A percentile compares a stretch with the other conserved stretches of the same genome.
phyloP scores from a whole-genome alignment of 805 yeast genomes.

The Yamadazyma olivae region DNA sequence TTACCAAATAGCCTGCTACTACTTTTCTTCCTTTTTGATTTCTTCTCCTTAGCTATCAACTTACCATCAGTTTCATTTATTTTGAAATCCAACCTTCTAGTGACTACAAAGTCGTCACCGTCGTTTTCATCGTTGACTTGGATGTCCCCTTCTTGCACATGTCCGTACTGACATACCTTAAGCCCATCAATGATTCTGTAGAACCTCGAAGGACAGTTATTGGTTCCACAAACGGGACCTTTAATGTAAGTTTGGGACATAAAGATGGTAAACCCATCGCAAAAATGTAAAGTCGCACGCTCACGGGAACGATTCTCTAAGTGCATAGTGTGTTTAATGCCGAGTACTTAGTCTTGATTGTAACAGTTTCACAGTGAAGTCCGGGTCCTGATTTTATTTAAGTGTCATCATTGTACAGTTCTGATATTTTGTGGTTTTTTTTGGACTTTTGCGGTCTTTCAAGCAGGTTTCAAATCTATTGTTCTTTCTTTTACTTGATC shows the following conservation, averaged over 20 bases:
- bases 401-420: too few relatives aligned
- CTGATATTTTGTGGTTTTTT: too few relatives aligned
- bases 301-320: too few relatives aligned
- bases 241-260: constrained; percentile 44
- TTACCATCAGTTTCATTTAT: constrained; percentile 9
- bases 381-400: too few relatives aligned
- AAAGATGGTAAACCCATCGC: too few relatives aligned
- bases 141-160: constrained; percentile 75
- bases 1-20: constrained; percentile 6
- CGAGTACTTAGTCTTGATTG: too few relatives aligned
- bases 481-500: too few relatives aligned
- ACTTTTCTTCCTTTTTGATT: constrained; percentile 7
- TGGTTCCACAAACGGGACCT: constrained; percentile 87
- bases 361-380: too few relatives aligned
- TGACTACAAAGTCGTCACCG: constrained; percentile 52
- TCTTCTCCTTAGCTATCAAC: constrained; percentile 7
- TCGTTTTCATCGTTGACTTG: constrained; percentile 86
- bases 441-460: too few relatives aligned
- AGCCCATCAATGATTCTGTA: constrained; percentile 76
- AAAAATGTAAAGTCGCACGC: too few relatives aligned
- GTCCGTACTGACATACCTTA: constrained; percentile 86
- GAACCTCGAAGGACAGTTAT: constrained; percentile 78
- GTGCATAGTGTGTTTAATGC: too few relatives aligned
- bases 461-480: too few relatives aligned
- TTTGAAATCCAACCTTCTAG: constrained; percentile 51